phyloP scores from a whole-genome alignment of 2,329 filamentous ascomycete species.

The Exophiala dermatitidis region DNA sequence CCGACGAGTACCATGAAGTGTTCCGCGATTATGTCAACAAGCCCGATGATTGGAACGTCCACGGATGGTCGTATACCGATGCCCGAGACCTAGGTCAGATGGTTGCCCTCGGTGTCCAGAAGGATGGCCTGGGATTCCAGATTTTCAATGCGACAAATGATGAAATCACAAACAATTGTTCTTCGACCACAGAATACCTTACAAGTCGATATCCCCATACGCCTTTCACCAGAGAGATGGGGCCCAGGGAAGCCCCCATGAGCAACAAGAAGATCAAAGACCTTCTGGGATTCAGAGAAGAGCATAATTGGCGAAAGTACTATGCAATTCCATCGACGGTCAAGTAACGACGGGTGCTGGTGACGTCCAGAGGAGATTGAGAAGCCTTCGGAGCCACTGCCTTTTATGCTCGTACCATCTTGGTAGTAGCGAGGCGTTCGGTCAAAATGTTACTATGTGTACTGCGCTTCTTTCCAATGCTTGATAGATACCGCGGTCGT shows the following conservation, averaged over 20 bases:
- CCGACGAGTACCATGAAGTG: conserved; percentile 50
- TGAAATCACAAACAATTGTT: conserved; percentile 47
- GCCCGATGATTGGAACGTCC: conserved; percentile 46
- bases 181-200: conserved; percentile 47
- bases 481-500: too few species aligned
- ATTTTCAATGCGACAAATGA: conserved; percentile 59
- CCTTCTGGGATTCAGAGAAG: conserved; percentile 52
- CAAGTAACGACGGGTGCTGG: too few species aligned
- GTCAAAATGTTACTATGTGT: too few species aligned
- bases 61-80: conserved; percentile 59
- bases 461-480: too few species aligned
- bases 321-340: too few species aligned
- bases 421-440: too few species aligned
- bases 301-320: conserved; percentile 45
- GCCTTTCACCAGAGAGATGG: conserved; percentile 50
- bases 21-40: conserved; percentile 47
- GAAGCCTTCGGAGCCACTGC: too few species aligned
- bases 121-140: conserved; percentile 52
- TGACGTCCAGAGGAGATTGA: too few species aligned
- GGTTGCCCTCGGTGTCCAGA: conserved; percentile 47
- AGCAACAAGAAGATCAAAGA: conserved; percentile 54
- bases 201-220: conserved; percentile 33
- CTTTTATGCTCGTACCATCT: too few species aligned
- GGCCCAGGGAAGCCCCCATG: conserved; percentile 51
- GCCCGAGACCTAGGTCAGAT: conserved; percentile 55